phyloP scores from a whole-genome alignment of 2,329 filamentous ascomycete species.

The Albophoma yamanashiensis region DNA sequence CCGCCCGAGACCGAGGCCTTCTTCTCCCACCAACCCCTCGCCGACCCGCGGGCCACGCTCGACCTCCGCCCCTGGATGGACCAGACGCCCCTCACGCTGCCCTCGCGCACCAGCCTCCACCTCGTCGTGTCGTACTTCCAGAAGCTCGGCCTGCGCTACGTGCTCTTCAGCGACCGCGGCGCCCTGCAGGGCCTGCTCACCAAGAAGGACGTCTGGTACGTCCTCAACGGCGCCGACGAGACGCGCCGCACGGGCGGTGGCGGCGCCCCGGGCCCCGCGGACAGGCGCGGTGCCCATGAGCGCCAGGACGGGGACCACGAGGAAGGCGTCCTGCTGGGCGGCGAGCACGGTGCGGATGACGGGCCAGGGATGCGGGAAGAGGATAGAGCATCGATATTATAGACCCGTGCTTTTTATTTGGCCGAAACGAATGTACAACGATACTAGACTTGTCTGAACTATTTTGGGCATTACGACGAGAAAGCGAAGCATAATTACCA shows the following conservation, averaged over 20 bases:
- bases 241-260: slow-evolving; percentile 30
- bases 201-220: slow-evolving; percentile 96
- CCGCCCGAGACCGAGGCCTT: slow-evolving; percentile 65
- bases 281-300: slow-evolving; percentile 21
- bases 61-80: slow-evolving; percentile 98
- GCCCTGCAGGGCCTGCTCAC: slow-evolving; percentile 77
- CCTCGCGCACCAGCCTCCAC: slow-evolving; percentile 63
- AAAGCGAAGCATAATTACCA: neutral
- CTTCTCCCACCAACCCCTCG: slow-evolving; percentile 75
- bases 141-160: slow-evolving; percentile 81
- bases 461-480: neutral
- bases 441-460: neutral
- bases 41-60: slow-evolving; percentile 65
- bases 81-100: slow-evolving; percentile 88
- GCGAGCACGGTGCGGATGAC: slow-evolving; percentile 22
- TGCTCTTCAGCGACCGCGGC: slow-evolving; percentile 77
- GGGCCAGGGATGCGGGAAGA: slow-evolving; percentile 6
- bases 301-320: slow-evolving; percentile 29
- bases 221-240: slow-evolving; percentile 69
- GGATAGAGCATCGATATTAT: slow-evolving; percentile 13
- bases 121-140: slow-evolving; percentile 92
- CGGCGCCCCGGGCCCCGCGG: slow-evolving; percentile 4
- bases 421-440: neutral
- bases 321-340: slow-evolving; percentile 29
- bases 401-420: slow-evolving; percentile 1